These are phyloP conservation scores for Penicillium psychrofluorescens DNA, from an alignment of 495 filamentous ascomycete genomes.

Conservation along the genomic window DNA sequence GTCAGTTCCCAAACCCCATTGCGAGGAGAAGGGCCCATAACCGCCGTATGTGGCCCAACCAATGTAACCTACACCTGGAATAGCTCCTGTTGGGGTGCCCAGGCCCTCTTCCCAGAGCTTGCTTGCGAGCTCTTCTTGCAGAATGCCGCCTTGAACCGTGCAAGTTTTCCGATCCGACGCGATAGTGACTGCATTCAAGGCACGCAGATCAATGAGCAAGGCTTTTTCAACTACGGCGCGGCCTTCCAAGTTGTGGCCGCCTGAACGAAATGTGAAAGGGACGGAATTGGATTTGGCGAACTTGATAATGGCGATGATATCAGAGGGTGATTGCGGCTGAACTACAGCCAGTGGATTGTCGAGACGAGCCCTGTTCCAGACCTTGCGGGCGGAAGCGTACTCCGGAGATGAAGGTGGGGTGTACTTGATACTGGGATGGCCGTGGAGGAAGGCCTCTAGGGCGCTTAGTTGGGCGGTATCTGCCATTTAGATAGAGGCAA, in stretches of 20 bases:
- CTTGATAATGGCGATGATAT: constrained; percentile 21
- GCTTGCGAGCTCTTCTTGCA: constrained; percentile 15
- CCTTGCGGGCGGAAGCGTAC: constrained; percentile 5
- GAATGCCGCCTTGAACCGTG: constrained; percentile 27
- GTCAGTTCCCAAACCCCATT: constrained; percentile 31
- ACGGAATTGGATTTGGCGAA: constrained; percentile 11
- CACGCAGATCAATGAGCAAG: constrained; percentile 31
- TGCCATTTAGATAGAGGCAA: background rate
- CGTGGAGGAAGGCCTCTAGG: constrained; percentile 11
- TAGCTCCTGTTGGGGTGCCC: constrained; percentile 16
- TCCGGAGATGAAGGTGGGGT: constrained; percentile 14
- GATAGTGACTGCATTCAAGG: constrained; percentile 20
- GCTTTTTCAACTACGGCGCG: constrained; percentile 12
- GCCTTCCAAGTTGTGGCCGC: constrained; percentile 32
- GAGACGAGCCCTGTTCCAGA: constrained; percentile 8
- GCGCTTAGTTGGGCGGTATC: constrained; percentile 1
- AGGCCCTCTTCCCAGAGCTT: constrained; percentile 22
- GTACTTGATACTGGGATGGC: constrained; percentile 16
- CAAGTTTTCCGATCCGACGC: constrained; percentile 14
- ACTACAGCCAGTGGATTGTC: constrained; percentile 20
- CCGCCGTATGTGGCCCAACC: constrained; percentile 36
- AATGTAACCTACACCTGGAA: constrained; percentile 26
- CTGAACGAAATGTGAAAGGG: constrained; percentile 27
- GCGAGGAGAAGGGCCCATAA: constrained; percentile 27
- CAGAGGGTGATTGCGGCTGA: constrained; percentile 20